Evolutionary conservation across 495 filamentous ascomycete species (phyloP).

Genomic region (Neurospora terricola): DNA sequence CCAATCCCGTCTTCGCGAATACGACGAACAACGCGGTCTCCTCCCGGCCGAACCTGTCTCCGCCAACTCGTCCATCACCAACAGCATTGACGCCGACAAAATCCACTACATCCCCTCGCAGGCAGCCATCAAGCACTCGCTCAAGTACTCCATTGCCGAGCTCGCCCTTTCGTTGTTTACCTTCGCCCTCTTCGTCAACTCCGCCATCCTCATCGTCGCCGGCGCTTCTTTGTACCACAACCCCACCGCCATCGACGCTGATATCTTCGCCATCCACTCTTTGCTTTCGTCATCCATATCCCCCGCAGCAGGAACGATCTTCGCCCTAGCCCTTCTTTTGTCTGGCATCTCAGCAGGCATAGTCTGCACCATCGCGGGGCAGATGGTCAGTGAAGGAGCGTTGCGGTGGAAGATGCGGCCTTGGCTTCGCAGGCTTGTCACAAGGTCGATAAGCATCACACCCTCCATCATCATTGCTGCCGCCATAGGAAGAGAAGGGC

Average conservation of each 20-base stretch:
- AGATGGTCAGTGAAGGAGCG: constrained; percentile 75
- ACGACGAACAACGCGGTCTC: constrained; percentile 54
- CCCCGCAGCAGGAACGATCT: constrained; percentile 62
- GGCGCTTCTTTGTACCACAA: constrained; percentile 65
- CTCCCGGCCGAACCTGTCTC: constrained; percentile 27
- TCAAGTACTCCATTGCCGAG: constrained; percentile 72
- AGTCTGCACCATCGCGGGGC: constrained; percentile 74
- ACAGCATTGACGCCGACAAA: constrained; percentile 30
- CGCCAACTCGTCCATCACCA: constrained; percentile 14
- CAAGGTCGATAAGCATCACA: constrained; percentile 65
- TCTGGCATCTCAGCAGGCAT: constrained; percentile 70
- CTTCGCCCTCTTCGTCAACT: constrained; percentile 91
- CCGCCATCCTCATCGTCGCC: constrained; percentile 79
- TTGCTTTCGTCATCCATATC: constrained; percentile 61
- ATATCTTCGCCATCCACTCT: constrained; percentile 76
- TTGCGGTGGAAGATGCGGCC: constrained; percentile 60
- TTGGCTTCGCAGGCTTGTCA: constrained; percentile 63
- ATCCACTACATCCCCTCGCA: constrained; percentile 67
- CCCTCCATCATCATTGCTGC: constrained; percentile 76
- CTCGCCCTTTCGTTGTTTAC: constrained; percentile 72
- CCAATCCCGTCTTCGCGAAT: constrained; percentile 70
- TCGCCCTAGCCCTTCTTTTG: constrained; percentile 68
- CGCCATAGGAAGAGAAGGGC: constrained; percentile 60
- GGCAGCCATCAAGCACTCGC: constrained; percentile 63
- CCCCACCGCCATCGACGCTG: constrained; percentile 47